Conservation (phyloP, 225 moss, liverwort and hornwort genomes). For the Bryoerythrophyllum caledonicum region DNA sequence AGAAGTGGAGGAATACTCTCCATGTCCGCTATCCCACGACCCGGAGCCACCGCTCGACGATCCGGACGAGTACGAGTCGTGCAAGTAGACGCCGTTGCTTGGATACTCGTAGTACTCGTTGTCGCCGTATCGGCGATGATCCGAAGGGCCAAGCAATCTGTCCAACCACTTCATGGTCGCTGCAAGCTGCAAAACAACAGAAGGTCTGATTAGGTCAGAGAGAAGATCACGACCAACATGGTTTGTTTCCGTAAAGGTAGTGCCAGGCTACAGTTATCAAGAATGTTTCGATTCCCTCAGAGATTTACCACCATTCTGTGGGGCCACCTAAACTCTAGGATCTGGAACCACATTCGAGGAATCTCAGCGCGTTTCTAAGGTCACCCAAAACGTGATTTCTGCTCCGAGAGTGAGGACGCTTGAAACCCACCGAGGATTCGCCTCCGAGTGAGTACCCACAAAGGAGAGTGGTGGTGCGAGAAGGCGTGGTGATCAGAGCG, state of each 20-base stretch:
- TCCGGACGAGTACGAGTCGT: conserved; percentile 1
- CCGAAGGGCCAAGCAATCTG: conserved; percentile 45
- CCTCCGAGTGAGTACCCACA: conserved; percentile 2
- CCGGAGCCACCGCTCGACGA: conserved; percentile 18
- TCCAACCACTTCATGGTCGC: conserved; percentile 53
- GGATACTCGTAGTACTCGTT: conserved; percentile 60
- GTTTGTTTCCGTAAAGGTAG: background rate
- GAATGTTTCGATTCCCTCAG: background rate
- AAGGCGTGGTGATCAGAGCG: background rate
- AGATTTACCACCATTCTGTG: background rate
- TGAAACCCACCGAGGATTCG: background rate
- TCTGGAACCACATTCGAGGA: background rate
- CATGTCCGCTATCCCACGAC: conserved; percentile 21
- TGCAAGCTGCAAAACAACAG: conserved; percentile 20
- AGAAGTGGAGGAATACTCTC: conserved; percentile 7
- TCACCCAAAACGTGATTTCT: background rate
- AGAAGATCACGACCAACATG: background rate
- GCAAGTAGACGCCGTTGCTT: conserved; percentile 26
- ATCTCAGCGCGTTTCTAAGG: background rate
- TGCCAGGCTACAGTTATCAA: background rate
- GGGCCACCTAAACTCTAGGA: background rate
- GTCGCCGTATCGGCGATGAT: conserved; percentile 48
- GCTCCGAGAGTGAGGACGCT: too few species aligned
- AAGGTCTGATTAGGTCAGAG: background rate
- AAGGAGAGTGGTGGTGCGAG: background rate